Evolutionary conservation across 164 flowering plant genomes (phyloP), one percentile per base, ranked within the genome.

Genomic region (Liriodendron chinense): DNA sequence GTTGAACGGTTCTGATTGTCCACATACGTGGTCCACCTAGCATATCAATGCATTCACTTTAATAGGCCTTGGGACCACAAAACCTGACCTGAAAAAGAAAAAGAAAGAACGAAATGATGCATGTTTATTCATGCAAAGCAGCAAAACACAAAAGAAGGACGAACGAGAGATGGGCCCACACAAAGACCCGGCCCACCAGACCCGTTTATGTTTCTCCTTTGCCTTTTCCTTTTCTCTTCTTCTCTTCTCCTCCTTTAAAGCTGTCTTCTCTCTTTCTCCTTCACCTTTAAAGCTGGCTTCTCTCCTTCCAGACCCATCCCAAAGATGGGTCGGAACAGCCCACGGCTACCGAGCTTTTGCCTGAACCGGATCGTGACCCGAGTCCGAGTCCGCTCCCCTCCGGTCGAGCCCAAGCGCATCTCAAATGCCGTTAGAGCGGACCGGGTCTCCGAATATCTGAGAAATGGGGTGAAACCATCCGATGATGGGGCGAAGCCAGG

Each of bases 341-440:
- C 84, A 16, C 86, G 76, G 68, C 62, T 87, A 83, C 86, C 91
- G 12, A 73, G 83, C 21, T 87, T 88, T 73, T 92, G 92, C 82
- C 79, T 90, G 25, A 89, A 83, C 79, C 78, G 87, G 66, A 85
- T 89, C 34, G 83, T 87, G 79, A 85, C 92, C 26, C 89, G 84
- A 23, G 83, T 82, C 9, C 84, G 88, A 70, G 86, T 86, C 48
- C 91, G 93, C 7, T 86, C 93, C 3, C 91, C 90, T 1, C 78
- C 88, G 16, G 71, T 84, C 6, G 88, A 86, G 65, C 68, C 86
- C 72, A 85, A 82, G 72, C 77, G 77, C 8, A 74, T 56, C 12
- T 47, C 47, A 0, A 74, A 69, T 61, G 75, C 80, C 63, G n/a
- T 49, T 2, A 67, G 76, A 73, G 50, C 48, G 26, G 81, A 83